Evolutionary conservation across 306 rosid genomes (phyloP), one percentile per base, ranked within the genome.

Genomic region (Cicer bijugum): DNA sequence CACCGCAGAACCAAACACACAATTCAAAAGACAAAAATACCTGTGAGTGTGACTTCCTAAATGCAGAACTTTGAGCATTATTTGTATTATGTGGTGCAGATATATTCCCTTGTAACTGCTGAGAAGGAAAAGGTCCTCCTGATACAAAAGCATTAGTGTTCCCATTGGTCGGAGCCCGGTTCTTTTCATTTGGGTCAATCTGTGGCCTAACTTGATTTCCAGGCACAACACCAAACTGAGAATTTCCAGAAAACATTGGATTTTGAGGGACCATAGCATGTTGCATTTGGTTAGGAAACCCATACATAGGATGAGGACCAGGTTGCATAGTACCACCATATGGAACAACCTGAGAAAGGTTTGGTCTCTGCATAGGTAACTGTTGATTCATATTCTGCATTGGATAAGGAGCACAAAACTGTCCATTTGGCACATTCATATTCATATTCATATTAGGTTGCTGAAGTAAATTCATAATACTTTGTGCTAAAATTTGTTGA

Each of bases 371-470:
- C 84, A 81, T 80, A 44, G 84, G 86, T 78, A 87, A 57, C 66
- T 82, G 84, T 48, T 87, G 98, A 58, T 87, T 91, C 89, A 83
- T 83, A 69, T 85, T 89, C 72, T 84, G 98, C 81, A 84, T 57
- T 45, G 78, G 70, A 74, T 69, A 81, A 1, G 89, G 88, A 11
- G 81, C 67, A 80, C 81, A 71, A 40, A 85, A 89, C n/a, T 94
- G 97, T 9, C 85, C 96, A 82, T 85, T 88, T n/a, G 80, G 82
- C 10, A 59, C 38, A 57, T 33, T 23, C 75, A 89, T 74, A 50
- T 85, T 85, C 76, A 81, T 71, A 71, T 75, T 86, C 78, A 80
- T 64, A 73, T 76, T 82, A 73, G 89, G 84, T 62, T 86, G 96
- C 62, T 89, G 91, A 67, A 81, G 83, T 42, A 86, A 80, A 72